A percentile compares a stretch with the other conserved stretches of the same genome.
phyloP scores from a whole-genome alignment of 257 asterid genomes.

The Salvia hispanica region DNA sequence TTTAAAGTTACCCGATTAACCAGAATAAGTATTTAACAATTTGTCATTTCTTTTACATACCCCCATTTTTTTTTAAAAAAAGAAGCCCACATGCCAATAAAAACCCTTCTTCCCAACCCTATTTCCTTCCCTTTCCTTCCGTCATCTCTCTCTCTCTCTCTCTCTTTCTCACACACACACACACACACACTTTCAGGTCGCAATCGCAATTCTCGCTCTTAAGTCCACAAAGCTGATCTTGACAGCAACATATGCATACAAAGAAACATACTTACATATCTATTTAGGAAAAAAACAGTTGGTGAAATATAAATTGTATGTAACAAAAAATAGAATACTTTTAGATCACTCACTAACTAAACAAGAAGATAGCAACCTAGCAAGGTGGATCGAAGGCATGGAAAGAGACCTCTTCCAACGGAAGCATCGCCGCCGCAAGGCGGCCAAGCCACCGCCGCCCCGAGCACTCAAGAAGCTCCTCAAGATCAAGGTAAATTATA shows the following conservation, averaged over 20 bases:
- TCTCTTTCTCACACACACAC: too few species aligned
- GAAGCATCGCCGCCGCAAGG: constrained; percentile 44
- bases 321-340: constrained; percentile 9
- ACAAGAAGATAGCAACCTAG: not conserved
- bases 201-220: too few species aligned
- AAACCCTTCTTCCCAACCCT: constrained; percentile 31
- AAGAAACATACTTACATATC: not conserved
- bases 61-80: too few species aligned
- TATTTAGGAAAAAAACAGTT: not conserved
- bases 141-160: too few species aligned
- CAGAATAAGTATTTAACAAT: too few species aligned
- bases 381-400: constrained; percentile 63
- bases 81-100: constrained; percentile 35
- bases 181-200: too few species aligned
- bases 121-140: constrained; percentile 18
- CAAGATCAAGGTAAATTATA: constrained; percentile 29
- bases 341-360: not conserved
- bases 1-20: too few species aligned
- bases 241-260: constrained; percentile 17
- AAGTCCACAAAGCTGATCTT: constrained; percentile 14
- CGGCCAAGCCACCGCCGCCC: constrained; percentile 16
- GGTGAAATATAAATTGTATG: not conserved
- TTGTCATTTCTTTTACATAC: too few species aligned
- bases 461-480: not conserved
- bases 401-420: constrained; percentile 51